phyloP scores from a whole-genome alignment of 306 rosid genomes.

The Abrus pulchellus region DNA sequence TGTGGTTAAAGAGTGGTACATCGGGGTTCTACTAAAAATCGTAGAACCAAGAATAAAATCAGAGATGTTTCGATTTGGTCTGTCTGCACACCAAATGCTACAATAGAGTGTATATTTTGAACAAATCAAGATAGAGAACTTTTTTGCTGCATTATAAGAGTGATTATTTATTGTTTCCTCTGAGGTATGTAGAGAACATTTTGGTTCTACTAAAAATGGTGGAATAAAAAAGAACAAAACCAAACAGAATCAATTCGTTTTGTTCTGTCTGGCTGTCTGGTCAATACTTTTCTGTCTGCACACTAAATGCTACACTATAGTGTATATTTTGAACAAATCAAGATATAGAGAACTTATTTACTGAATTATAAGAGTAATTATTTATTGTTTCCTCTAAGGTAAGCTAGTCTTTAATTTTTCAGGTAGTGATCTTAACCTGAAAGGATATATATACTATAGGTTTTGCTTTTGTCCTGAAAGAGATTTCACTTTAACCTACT shows the following conservation, averaged over 20 bases:
- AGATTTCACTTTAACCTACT: not conserved
- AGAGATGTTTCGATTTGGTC: too few species aligned
- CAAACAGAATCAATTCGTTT: not conserved
- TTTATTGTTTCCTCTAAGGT: not conserved
- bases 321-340: not conserved
- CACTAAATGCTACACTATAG: not conserved
- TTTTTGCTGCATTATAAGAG: too few species aligned
- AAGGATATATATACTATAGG: not conserved
- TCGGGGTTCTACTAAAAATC: too few species aligned
- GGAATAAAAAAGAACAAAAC: not conserved
- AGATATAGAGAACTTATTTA: slow-evolving; percentile 12
- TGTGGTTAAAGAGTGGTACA: not conserved
- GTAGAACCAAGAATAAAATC: too few species aligned
- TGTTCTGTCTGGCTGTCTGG: not conserved
- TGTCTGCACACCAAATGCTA: too few species aligned
- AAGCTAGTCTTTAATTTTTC: slow-evolving; percentile 9
- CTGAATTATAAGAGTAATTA: slow-evolving; percentile 36
- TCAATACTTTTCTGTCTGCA: not conserved
- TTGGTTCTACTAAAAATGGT: not conserved
- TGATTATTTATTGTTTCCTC: too few species aligned
- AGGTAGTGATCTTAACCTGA: slow-evolving; percentile 1
- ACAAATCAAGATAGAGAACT: too few species aligned
- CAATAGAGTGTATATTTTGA: too few species aligned
- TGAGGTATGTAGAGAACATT: not conserved
- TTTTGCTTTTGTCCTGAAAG: too few species aligned